These are phyloP conservation scores for Pulveroboletus sp. DNA, from an alignment of 768 basidiomycete genomes.

Conservation along the genomic window DNA sequence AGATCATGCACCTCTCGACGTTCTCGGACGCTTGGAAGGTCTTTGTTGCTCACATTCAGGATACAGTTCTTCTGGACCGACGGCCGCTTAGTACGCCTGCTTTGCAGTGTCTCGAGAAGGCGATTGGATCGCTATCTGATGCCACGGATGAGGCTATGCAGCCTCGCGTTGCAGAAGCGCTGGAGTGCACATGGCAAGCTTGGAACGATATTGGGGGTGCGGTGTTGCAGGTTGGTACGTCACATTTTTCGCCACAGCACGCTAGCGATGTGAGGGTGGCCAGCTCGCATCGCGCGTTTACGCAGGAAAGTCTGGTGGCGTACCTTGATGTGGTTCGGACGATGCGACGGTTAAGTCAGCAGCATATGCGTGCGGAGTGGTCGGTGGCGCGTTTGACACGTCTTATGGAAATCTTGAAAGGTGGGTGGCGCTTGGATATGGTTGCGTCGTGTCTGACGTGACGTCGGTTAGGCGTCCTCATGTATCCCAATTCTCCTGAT, in stretches of 20 bases:
- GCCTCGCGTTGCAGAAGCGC: conserved; percentile 40
- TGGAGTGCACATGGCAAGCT: conserved; percentile 65
- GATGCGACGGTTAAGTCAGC: conserved; percentile 47
- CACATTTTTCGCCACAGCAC: conserved; percentile 11
- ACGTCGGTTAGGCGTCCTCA: conserved; percentile 53
- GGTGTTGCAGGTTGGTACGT: conserved; percentile 32
- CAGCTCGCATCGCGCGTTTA: conserved; percentile 11
- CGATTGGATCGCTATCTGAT: conserved; percentile 53
- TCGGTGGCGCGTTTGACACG: conserved; percentile 54
- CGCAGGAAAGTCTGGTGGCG: conserved; percentile 80
- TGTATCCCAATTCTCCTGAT: conserved; percentile 78
- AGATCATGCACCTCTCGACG: conserved; percentile 66
- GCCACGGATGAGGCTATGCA: conserved; percentile 29
- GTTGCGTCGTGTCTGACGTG: neutral
- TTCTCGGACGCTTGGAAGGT: conserved; percentile 71
- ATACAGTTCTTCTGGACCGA: conserved; percentile 63
- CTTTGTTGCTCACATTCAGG: conserved; percentile 69
- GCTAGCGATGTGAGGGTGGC: neutral
- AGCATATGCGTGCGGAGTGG: conserved; percentile 55
- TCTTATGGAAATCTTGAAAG: conserved; percentile 77
- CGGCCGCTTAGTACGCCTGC: conserved; percentile 77
- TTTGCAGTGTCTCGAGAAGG: conserved; percentile 76
- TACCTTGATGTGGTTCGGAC: conserved; percentile 69
- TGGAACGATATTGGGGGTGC: conserved; percentile 63
- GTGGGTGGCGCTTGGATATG: conserved; percentile 26